Conservation (phyloP, 2,329 filamentous ascomycete species). For the Trichophyton equinum region DNA sequence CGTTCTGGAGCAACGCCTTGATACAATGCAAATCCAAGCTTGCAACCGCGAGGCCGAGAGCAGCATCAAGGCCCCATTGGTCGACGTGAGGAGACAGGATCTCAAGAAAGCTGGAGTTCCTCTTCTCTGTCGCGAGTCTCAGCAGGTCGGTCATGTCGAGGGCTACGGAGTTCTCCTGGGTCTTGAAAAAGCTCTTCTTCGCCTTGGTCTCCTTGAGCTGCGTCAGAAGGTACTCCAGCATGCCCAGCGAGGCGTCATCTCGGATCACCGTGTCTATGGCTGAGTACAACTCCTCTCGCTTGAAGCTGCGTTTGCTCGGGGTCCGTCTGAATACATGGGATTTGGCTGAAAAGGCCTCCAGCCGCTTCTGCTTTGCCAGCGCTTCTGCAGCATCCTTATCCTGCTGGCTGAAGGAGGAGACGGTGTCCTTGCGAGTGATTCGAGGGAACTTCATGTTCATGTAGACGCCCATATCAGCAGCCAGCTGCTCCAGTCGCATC, state of each 20-base stretch:
- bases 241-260: slow-evolving; percentile 10
- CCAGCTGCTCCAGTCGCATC: slow-evolving; percentile 11
- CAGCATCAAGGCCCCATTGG: slow-evolving; percentile 7
- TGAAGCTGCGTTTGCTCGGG: slow-evolving; percentile 13
- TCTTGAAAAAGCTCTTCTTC: slow-evolving; percentile 10
- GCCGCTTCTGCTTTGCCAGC: slow-evolving; percentile 11
- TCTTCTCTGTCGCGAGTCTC: slow-evolving; percentile 9
- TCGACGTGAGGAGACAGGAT: slow-evolving; percentile 11
- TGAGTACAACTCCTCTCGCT: slow-evolving; percentile 11
- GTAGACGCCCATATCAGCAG: slow-evolving; percentile 8
- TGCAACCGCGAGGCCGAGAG: slow-evolving; percentile 7
- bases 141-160: slow-evolving; percentile 9
- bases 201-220: slow-evolving; percentile 12
- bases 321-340: slow-evolving; percentile 15
- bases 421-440: not conserved
- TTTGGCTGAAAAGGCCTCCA: slow-evolving; percentile 14
- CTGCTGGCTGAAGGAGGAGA: slow-evolving; percentile 8
- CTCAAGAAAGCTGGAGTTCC: slow-evolving; percentile 9
- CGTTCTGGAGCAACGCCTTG: slow-evolving; percentile 12
- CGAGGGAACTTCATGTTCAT: slow-evolving; percentile 8
- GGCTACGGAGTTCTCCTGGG: slow-evolving; percentile 2
- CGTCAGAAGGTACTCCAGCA: slow-evolving; percentile 12
- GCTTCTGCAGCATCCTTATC: slow-evolving; percentile 11
- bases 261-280: slow-evolving; percentile 14
- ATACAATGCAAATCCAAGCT: slow-evolving; percentile 11